Percentiles rank a stretch among this genome's conserved stretches.
These are phyloP conservation scores for Arthrobotrys musiformis DNA, from an alignment of 2,329 filamentous ascomycete genomes.

Conservation along the genomic window DNA sequence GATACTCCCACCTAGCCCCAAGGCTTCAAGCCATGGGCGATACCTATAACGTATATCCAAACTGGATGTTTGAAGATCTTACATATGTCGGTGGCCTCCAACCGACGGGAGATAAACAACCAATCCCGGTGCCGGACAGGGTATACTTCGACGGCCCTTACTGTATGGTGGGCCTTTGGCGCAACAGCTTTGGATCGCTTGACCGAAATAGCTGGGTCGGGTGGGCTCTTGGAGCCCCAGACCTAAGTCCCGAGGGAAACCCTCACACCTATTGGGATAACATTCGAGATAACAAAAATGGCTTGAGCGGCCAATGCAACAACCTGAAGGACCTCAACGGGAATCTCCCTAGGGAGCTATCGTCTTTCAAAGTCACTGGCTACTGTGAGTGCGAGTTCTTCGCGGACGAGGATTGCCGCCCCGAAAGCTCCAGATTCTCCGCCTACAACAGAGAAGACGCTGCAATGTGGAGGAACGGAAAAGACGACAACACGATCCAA, in stretches of 20 bases:
- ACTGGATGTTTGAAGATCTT: slow-evolving; percentile 4
- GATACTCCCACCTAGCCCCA: not conserved
- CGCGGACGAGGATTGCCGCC: not conserved
- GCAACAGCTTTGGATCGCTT: not conserved
- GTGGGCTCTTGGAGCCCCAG: not conserved
- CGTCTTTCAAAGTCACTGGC: not conserved
- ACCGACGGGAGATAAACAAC: not conserved
- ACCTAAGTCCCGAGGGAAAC: not conserved
- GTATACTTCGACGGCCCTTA: not conserved
- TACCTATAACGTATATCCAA: not conserved
- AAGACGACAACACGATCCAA: slow-evolving; percentile 3
- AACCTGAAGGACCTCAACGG: slow-evolving; percentile 14
- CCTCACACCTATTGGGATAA: not conserved
- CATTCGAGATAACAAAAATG: not conserved
- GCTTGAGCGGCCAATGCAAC: not conserved
- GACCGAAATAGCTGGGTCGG: not conserved
- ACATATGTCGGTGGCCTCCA: not conserved
- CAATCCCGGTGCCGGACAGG: not conserved
- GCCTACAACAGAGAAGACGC: slow-evolving; percentile 7
- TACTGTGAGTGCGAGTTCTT: slow-evolving; percentile 33
- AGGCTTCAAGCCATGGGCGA: not conserved
- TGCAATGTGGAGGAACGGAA: not conserved
- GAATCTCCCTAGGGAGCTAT: not conserved
- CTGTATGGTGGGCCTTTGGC: not conserved
- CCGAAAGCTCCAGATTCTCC: not conserved